Base-by-base conservation (phyloP, 192 early-diverging fungal genomes). In the Globomyces pollinis-pini region DNA sequence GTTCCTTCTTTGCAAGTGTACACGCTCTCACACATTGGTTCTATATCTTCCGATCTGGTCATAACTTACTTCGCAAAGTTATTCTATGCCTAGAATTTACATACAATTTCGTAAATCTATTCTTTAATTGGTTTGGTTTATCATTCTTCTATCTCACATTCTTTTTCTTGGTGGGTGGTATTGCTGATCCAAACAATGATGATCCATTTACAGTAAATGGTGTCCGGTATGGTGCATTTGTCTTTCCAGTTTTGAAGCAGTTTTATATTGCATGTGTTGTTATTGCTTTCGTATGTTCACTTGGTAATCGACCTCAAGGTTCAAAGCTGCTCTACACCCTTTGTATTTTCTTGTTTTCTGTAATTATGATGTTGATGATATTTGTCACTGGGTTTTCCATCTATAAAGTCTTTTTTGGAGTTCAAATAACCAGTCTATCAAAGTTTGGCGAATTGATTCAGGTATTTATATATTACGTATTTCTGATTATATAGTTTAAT, bases 1-100 rank as follows among this genome's bases (percentile, higher is more conserved):
- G 89, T 5, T 86, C 84, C 11, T 86, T 87, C 70, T 91, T 91
- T 79, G 89, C 89, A 6, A 76, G 73, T 26, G 68, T 91, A n/a
- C 85, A 90, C 62, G 77, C 86, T 1, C 56, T 86, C 20, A 69
- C 73, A 0, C 80, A 90, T 49, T 83, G 73, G 59, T 42, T 65
- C 26, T 76, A 83, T 29, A 84, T 87, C n/a, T 84, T 77, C 63
- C 56, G 73, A 43, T 86, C 86, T 0, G 80, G 79, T 31, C 89
- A 89, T 51, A 68, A 70, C 30, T 57, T 79, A 32, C 28, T 77
- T 3, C 66, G 86, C 36, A 89, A 89, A 68, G 50, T 80, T 2
- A 56, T 76, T 28, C 76, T 91, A 49, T 69, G 76, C 52, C 15
- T 91, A 36, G 74, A 87, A 60, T 80, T 69, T 66, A 73, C 39